phyloP scores from a whole-genome alignment of 139 green algal species.

The Dunaliella sp. region DNA sequence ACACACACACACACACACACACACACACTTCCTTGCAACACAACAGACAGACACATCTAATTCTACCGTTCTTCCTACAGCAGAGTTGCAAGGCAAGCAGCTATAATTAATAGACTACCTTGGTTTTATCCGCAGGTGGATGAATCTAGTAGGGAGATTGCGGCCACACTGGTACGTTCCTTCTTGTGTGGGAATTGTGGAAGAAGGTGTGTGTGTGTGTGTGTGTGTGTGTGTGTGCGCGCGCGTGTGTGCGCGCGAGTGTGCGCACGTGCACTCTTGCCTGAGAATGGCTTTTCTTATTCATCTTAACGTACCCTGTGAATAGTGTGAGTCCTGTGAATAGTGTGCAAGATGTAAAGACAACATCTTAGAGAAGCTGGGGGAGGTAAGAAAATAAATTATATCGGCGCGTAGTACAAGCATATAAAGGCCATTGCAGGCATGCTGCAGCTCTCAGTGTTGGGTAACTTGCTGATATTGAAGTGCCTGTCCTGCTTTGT shows the following conservation, averaged over 20 bases:
- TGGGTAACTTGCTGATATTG: too few relatives aligned
- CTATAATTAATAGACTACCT: background rate
- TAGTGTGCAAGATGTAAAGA: background rate
- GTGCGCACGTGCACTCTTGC: too few relatives aligned
- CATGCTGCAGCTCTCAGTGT: too few relatives aligned
- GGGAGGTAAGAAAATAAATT: too few relatives aligned
- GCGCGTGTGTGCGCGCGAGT: background rate
- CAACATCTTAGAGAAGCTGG: too few relatives aligned
- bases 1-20: too few relatives aligned
- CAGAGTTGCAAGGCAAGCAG: background rate
- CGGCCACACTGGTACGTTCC: conserved; percentile 37
- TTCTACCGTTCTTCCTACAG: too few relatives aligned
- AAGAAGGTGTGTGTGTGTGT: background rate
- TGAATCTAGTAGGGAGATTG: conserved; percentile 36
- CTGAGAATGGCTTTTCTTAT: background rate
- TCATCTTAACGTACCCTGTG: background rate
- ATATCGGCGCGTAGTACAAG: too few relatives aligned
- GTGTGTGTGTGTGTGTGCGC: background rate
- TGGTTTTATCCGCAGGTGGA: conserved; percentile 28
- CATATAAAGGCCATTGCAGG: too few relatives aligned
- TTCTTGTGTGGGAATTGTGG: background rate
- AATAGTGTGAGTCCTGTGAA: background rate
- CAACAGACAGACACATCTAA: too few relatives aligned
- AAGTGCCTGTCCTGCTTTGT: too few relatives aligned
- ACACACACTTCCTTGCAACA: too few relatives aligned